Evolutionary conservation across 2,329 filamentous ascomycete genomes (phyloP), one percentile per base, ranked within the genome.

Genomic region (Neophaeococcomyces mojaviensis): DNA sequence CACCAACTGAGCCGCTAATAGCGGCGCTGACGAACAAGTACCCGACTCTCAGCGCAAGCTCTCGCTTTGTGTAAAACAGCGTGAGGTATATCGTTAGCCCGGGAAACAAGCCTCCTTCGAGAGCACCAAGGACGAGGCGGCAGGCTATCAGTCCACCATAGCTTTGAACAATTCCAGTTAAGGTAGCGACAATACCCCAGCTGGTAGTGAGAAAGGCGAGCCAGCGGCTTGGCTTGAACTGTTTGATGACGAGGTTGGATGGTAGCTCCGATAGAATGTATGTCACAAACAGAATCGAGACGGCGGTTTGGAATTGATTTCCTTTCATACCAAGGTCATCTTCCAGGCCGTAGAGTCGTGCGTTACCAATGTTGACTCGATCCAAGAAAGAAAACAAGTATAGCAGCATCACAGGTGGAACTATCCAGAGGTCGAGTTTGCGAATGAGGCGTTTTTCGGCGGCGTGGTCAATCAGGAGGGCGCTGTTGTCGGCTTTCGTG

Each of bases 241-340:
- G 59, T 55, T 71, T 71, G 49, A 72, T 58, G 19, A 69, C 60
- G 15, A 72, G 49, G 49, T 71, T 72, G 51, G 62, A 67, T 22
- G 68, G 58, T 5, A 69, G 44, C 26, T 56, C 54, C 12, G 35
- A 50, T 20, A 55, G 38, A 24, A 54, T 48, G 49, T 69, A 85
- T 2, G 81, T 82, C 45, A 84, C 77, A 58, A 85, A 86, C 20
- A 85, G 68, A 54, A 84, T 77, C 6, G 78, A 81, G 1, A 84
- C 77, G 18, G 77, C 73, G 3, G 22, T 18, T 30, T 89, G 83
- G 60, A 84, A 89, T 59, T 88, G 81, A 36, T 67, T 62, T 2
- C 64, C 62, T 1, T 55, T 59, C 65, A 74, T 68, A 22, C 62
- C 50, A 31, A 73, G 58, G 37, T 70, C 64, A 37, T 56, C 56